Conservation (phyloP, 192 early-diverging fungal genomes). For the Umbelopsis vinacea region DNA sequence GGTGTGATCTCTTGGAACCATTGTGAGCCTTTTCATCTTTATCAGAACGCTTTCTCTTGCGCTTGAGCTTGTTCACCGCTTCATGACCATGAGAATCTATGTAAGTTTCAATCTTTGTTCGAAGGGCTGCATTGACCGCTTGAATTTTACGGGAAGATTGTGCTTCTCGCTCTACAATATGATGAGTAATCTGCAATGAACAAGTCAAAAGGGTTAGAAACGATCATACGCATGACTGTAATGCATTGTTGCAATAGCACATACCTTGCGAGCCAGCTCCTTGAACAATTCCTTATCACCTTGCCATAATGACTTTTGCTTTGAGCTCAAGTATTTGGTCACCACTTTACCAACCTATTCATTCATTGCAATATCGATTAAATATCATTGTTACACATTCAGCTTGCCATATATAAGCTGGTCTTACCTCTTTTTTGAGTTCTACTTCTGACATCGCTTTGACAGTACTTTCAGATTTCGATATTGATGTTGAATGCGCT, state of each 20-base stretch:
- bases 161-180: slow-evolving; percentile 56
- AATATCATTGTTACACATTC: not conserved
- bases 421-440: slow-evolving; percentile 38
- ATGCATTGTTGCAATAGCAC: not conserved
- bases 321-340: slow-evolving; percentile 47
- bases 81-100: slow-evolving; percentile 45
- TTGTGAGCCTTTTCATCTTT: not conserved
- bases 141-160: slow-evolving; percentile 47
- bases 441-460: slow-evolving; percentile 26
- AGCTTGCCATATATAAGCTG: not conserved
- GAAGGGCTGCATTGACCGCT: slow-evolving; percentile 40
- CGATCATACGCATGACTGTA: not conserved
- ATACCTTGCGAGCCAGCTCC: slow-evolving; percentile 56
- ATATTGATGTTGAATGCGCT: not conserved
- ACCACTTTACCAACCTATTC: slow-evolving; percentile 28
- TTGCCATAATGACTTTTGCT: slow-evolving; percentile 48
- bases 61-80: slow-evolving; percentile 30
- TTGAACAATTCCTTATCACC: slow-evolving; percentile 56
- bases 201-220: not conserved
- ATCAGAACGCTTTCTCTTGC: slow-evolving; percentile 23
- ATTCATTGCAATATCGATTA: not conserved
- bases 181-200: slow-evolving; percentile 52
- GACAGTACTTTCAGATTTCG: not conserved
- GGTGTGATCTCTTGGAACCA: not conserved
- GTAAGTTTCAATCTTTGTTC: slow-evolving; percentile 55